Percentiles rank a stretch among this genome's conserved stretches.
phyloP scores from a whole-genome alignment of 305 asterid genomes.

The Ajuga reptans region DNA sequence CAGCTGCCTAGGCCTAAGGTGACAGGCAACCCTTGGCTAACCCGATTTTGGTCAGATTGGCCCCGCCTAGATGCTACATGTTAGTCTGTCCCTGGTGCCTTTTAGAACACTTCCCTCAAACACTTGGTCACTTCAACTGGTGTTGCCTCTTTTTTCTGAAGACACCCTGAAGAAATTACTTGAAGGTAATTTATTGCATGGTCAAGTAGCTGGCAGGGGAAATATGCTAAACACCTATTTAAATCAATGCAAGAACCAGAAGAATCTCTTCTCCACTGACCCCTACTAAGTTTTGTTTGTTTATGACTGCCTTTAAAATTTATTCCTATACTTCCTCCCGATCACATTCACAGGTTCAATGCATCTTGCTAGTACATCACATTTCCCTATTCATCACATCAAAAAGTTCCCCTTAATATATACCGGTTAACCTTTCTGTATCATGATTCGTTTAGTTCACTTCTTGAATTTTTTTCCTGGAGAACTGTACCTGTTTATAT shows the following conservation, averaged over 20 bases:
- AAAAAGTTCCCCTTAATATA: too few species aligned
- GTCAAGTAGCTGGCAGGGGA: constrained; percentile 3
- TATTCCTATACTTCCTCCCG: background rate
- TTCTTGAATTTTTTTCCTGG: too few species aligned
- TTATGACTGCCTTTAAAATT: background rate
- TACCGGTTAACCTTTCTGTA: too few species aligned
- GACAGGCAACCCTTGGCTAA: background rate
- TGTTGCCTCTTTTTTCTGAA: too few species aligned
- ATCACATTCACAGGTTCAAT: background rate
- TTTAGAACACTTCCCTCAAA: background rate
- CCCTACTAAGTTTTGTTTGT: background rate
- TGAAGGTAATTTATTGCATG: background rate
- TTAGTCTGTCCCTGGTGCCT: background rate
- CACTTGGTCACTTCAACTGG: background rate
- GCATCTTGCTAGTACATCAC: background rate
- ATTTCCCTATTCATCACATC: too few species aligned
- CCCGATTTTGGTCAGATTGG: background rate
- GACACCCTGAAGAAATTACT: too few species aligned
- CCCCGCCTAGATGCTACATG: background rate
- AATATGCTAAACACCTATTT: background rate
- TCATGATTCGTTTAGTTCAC: too few species aligned
- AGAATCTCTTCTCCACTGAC: background rate
- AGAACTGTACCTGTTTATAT: background rate
- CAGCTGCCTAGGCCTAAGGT: background rate
- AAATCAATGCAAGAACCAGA: background rate